These are phyloP conservation scores for Orbilia javanica DNA, from an alignment of 2,329 filamentous ascomycete genomes.

Conservation along the genomic window DNA sequence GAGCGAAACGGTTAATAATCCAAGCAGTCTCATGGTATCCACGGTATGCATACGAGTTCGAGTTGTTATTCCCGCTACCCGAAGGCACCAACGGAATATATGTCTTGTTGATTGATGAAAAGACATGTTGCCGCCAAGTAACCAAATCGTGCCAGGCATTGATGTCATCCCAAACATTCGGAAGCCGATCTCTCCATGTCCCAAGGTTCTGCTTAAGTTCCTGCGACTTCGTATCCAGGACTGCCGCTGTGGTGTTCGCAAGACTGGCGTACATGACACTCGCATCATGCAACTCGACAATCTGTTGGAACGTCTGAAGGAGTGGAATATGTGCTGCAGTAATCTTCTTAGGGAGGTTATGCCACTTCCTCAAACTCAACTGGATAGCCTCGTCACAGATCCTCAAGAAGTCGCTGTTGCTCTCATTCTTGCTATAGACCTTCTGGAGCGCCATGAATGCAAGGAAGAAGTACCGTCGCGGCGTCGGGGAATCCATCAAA, in stretches of 20 bases:
- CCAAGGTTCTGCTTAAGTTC: slow-evolving; percentile 94
- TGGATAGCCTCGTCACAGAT: slow-evolving; percentile 98
- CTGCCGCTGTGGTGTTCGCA: slow-evolving; percentile 82
- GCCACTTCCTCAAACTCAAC: slow-evolving; percentile 97
- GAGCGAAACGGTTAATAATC: slow-evolving; percentile 99
- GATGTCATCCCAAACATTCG: slow-evolving; percentile 99
- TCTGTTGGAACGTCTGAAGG: slow-evolving; percentile 95
- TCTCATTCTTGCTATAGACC: slow-evolving; percentile 89
- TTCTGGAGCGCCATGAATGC: slow-evolving; percentile 97
- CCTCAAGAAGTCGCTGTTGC: slow-evolving; percentile 82
- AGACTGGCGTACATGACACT: slow-evolving; percentile 96
- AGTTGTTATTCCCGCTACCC: slow-evolving; percentile 71
- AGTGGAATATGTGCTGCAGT: slow-evolving; percentile 96
- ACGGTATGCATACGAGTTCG: slow-evolving; percentile 94
- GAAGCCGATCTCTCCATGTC: slow-evolving; percentile 93
- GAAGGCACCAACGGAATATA: slow-evolving; percentile 87
- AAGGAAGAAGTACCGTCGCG: slow-evolving; percentile 94
- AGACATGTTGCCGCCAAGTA: slow-evolving; percentile 99
- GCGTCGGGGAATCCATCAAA: slow-evolving; percentile 96
- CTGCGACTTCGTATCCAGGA: slow-evolving; percentile 92
- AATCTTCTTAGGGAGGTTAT: slow-evolving; percentile 92
- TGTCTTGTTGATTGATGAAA: slow-evolving; percentile 93
- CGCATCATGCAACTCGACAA: slow-evolving; percentile 97
- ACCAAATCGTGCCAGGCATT: slow-evolving; percentile 99
- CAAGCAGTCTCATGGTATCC: slow-evolving; percentile 99